Conservation (phyloP, 345 rosid species). For the Melaleuca quinquenervia region DNA sequence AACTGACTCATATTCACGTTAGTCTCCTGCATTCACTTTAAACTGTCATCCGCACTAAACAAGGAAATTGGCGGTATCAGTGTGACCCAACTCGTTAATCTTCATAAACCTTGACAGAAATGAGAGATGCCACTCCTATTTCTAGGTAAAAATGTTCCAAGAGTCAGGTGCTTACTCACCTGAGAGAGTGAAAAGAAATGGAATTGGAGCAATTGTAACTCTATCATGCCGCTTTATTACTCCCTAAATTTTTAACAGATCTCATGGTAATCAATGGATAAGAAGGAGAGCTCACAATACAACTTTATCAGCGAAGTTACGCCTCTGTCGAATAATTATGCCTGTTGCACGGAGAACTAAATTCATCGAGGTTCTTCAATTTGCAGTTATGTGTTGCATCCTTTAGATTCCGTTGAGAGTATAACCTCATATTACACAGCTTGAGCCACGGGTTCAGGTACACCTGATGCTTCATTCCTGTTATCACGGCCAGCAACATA, state of each 20-base stretch:
- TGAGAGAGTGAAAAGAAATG: neutral
- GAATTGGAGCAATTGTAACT: neutral
- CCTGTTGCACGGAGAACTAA: neutral
- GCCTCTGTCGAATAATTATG: neutral
- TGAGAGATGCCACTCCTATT: neutral
- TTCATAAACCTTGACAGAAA: neutral
- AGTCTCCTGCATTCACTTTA: neutral
- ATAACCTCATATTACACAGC: slow-evolving; percentile 19
- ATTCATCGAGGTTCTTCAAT: neutral
- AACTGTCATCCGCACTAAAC: neutral
- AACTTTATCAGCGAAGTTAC: neutral
- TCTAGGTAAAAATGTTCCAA: neutral
- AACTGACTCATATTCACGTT: neutral
- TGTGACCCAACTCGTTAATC: neutral
- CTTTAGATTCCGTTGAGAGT: neutral
- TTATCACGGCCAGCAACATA: neutral
- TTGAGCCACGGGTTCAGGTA: slow-evolving; percentile 45
- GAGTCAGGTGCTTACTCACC: neutral
- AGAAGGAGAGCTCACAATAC: neutral
- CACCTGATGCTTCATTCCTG: slow-evolving; percentile 31
- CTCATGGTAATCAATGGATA: neutral
- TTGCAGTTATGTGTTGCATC: neutral
- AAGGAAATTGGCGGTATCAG: neutral
- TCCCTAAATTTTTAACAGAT: neutral
- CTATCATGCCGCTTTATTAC: neutral